These are phyloP conservation scores for Fagopyrum tataricum DNA, from an alignment of 148 eudicot genomes.

Conservation along the genomic window DNA sequence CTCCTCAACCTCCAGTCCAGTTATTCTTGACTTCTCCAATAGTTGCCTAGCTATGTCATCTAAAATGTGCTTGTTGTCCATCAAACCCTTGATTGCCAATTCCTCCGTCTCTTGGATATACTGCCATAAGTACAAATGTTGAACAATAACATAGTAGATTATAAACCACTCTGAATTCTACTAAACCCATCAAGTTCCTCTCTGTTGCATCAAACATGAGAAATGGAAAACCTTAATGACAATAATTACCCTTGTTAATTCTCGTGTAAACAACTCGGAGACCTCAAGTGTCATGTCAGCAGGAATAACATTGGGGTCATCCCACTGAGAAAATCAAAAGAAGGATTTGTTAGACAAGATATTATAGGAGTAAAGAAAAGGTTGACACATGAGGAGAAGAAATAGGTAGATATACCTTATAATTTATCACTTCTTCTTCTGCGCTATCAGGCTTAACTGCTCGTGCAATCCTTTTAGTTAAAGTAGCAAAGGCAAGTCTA, in stretches of 20 bases:
- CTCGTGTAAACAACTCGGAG: conserved; percentile 83
- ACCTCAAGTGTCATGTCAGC: conserved; percentile 72
- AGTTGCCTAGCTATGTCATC: conserved; percentile 60
- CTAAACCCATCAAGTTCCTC: not conserved
- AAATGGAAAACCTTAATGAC: not conserved
- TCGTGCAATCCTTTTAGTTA: conserved; percentile 61
- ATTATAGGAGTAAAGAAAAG: conserved; percentile 11
- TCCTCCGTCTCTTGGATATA: conserved; percentile 90
- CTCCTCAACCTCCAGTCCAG: conserved; percentile 76
- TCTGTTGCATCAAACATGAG: too few species aligned
- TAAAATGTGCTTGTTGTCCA: conserved; percentile 66
- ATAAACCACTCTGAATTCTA: not conserved
- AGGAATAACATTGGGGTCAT: conserved; percentile 73
- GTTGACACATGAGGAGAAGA: not conserved
- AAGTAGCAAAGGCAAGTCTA: conserved; percentile 62
- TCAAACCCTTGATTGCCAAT: conserved; percentile 69
- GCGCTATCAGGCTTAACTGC: conserved; percentile 54
- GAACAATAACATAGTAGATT: not conserved
- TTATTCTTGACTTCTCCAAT: conserved; percentile 63
- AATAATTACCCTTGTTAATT: conserved; percentile 72
- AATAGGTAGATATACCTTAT: conserved; percentile 41
- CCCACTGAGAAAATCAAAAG: conserved; percentile 55
- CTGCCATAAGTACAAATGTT: conserved; percentile 30
- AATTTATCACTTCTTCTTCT: conserved; percentile 65
- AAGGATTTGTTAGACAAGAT: not conserved